phyloP scores from a whole-genome alignment of 192 early-diverging fungal genomes.

The Martensiomyces pterosporus region DNA sequence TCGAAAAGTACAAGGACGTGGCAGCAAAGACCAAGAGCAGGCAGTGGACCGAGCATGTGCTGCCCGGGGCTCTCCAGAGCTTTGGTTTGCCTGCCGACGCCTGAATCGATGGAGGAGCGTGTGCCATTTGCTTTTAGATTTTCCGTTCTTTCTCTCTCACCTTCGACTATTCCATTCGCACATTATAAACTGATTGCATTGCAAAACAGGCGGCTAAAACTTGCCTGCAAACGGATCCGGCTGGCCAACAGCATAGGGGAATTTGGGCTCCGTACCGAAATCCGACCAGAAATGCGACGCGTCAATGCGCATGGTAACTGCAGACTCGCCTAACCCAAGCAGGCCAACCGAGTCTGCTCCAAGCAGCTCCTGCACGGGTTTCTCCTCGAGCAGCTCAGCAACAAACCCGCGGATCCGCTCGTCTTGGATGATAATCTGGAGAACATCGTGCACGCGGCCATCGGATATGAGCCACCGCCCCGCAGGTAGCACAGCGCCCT shows the following conservation, averaged over 20 bases:
- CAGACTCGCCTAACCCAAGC: conserved; percentile 18
- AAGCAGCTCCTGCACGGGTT: conserved; percentile 10
- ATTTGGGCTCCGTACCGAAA: conserved; percentile 20
- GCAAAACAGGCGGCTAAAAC: too few relatives aligned
- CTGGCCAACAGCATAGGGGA: conserved; percentile 12
- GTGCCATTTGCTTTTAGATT: too few relatives aligned
- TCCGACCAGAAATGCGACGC: conserved; percentile 37
- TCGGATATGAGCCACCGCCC: conserved; percentile 47
- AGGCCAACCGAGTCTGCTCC: conserved; percentile 13
- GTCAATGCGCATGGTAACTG: conserved; percentile 34
- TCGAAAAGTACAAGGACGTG: conserved; percentile 15
- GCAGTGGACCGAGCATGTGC: conserved; percentile 30
- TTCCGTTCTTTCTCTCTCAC: too few relatives aligned
- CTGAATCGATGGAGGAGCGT: too few relatives aligned
- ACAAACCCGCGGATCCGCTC: conserved; percentile 15
- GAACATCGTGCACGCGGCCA: conserved; percentile 28
- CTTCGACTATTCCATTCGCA: too few relatives aligned
- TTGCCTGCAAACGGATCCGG: conserved; percentile 31
- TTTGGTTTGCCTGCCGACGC: too few relatives aligned
- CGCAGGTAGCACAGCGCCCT: not conserved
- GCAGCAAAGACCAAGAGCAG: conserved; percentile 26
- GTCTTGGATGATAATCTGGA: conserved; percentile 27
- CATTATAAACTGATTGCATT: too few relatives aligned
- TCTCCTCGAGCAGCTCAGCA: conserved; percentile 17
- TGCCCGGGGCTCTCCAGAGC: too few relatives aligned